Conservation (phyloP, 2,329 filamentous ascomycete genomes). For the Calonectria pauciramosa region DNA sequence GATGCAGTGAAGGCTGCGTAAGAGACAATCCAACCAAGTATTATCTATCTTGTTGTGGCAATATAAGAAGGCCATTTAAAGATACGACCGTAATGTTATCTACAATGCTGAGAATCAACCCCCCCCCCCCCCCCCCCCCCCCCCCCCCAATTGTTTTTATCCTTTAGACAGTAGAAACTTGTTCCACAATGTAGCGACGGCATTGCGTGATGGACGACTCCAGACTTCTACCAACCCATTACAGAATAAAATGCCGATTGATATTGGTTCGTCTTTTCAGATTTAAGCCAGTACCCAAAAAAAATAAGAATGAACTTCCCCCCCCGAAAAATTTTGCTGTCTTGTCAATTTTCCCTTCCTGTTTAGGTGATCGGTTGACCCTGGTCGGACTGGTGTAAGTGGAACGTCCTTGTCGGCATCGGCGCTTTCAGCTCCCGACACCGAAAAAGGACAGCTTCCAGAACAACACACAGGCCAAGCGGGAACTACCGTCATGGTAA, state of each 20-base stretch:
- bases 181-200: neutral
- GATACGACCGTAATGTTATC: neutral
- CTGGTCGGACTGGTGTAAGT: neutral
- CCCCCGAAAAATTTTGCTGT: neutral
- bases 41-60: no score
- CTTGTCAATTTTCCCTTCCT: neutral
- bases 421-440: conserved; percentile 26
- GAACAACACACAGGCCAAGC: conserved; percentile 32
- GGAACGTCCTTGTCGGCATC: conserved; percentile 10
- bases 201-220: neutral
- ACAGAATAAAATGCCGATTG: neutral
- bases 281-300: neutral
- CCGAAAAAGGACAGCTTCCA: conserved; percentile 48
- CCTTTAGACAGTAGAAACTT: neutral
- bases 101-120: neutral
- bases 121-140: no score
- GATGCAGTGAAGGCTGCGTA: neutral
- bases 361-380: neutral
- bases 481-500: conserved; percentile 22
- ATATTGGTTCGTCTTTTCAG: neutral
- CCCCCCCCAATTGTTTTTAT: no score
- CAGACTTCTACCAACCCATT: neutral
- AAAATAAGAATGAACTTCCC: neutral
- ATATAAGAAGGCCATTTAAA: neutral
- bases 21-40: no score